phyloP scores from a whole-genome alignment of 805 yeast genomes.

The Monosporozyma yasuniensis region DNA sequence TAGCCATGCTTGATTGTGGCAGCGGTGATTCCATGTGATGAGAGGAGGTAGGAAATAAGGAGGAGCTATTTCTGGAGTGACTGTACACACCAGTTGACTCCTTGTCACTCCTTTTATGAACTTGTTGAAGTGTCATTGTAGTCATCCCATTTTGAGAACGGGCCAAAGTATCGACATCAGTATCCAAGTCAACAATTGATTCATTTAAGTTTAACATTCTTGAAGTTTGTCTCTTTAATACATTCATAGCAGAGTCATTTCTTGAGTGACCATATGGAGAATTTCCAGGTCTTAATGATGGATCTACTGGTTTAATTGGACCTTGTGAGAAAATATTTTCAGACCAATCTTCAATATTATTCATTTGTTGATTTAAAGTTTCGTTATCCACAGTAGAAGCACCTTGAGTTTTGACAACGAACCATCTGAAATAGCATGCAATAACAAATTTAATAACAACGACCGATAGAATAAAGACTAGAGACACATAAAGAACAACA shows the following conservation, averaged over 20 bases:
- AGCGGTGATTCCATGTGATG: constrained; percentile 4
- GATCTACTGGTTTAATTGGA: constrained; percentile 46
- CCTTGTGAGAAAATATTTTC: constrained; percentile 48
- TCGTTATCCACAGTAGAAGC: constrained; percentile 53
- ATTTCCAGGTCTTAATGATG: constrained; percentile 41
- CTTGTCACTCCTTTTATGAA: constrained; percentile 16
- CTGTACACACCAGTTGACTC: background rate
- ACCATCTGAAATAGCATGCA: constrained; percentile 88
- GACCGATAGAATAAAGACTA: constrained; percentile 76
- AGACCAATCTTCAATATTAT: constrained; percentile 79
- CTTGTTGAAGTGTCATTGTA: constrained; percentile 62
- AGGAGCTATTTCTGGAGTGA: constrained; percentile 7
- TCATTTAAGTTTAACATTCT: constrained; percentile 19
- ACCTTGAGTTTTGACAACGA: constrained; percentile 71
- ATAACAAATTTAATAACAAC: constrained; percentile 68
- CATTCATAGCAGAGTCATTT: constrained; percentile 26
- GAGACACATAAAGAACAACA: constrained; percentile 70
- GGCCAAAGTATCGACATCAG: background rate
- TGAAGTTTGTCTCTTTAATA: constrained; percentile 31
- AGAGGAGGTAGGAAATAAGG: constrained; percentile 8
- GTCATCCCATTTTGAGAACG: constrained; percentile 25
- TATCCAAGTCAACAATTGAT: constrained; percentile 7
- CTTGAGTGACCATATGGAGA: constrained; percentile 1
- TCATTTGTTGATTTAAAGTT: constrained; percentile 52
- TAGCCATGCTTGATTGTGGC: constrained; percentile 7